Percentiles rank a stretch among this genome's conserved stretches.
Evolutionary conservation across 495 filamentous ascomycete species (phyloP).

Genomic region (Copromyces sp.): DNA sequence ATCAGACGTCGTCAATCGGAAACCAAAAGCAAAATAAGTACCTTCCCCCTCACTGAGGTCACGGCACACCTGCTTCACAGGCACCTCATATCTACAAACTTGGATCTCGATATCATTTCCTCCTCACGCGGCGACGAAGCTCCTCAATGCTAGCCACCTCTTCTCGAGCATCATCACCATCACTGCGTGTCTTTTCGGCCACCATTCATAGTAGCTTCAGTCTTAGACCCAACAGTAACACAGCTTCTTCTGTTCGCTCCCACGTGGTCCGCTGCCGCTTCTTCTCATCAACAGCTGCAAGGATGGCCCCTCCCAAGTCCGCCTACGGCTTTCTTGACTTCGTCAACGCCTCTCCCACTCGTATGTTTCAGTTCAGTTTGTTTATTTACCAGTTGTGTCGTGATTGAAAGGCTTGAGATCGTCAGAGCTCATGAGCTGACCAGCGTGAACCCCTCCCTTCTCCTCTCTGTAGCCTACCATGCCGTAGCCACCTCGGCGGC

Average conservation of each 20-base stretch:
- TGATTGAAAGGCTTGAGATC: neutral
- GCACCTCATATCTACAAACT: neutral
- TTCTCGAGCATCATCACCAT: neutral
- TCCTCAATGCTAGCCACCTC: neutral
- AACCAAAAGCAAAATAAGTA: neutral
- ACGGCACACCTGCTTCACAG: neutral
- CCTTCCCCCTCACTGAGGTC: neutral
- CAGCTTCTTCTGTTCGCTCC: conserved; percentile 1
- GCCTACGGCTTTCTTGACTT: conserved; percentile 28
- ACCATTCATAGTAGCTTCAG: neutral
- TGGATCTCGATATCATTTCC: neutral
- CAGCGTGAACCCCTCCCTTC: neutral
- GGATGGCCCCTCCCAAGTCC: conserved; percentile 51
- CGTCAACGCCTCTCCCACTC: conserved; percentile 72
- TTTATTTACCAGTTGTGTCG: neutral
- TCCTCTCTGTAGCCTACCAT: conserved; percentile 66
- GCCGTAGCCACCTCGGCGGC: conserved; percentile 71
- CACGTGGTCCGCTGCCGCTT: conserved; percentile 2
- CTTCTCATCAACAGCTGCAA: conserved; percentile 13
- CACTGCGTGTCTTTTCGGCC: neutral
- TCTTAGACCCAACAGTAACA: neutral
- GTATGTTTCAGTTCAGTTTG: conserved; percentile 39
- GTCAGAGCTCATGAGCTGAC: neutral
- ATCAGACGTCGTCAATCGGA: neutral
- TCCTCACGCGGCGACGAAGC: neutral